Base-by-base conservation (phyloP, 495 filamentous ascomycete species). In the Saxispiralis lemnorum region DNA sequence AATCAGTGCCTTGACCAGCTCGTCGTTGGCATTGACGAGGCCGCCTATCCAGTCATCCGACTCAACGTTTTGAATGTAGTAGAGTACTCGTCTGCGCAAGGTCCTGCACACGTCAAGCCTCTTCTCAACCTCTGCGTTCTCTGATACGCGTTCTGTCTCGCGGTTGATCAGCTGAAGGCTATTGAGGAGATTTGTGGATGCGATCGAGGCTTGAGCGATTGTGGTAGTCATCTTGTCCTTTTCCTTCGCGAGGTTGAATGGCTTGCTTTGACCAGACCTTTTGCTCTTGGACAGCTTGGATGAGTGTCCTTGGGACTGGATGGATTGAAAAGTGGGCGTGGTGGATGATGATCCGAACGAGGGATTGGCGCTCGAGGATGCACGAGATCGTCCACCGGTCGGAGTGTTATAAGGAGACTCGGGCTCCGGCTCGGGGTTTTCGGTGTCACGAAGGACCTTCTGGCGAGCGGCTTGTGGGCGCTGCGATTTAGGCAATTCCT, bases 101-200 rank as follows among this genome's bases (percentile, higher is more conserved):
- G 70, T 63, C 55, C 93, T 95, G 68, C 89, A 95, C 7, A 61
- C 69, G 48, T 96, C 84, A 46, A 95, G 94, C 7, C 79, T 72
- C 41, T 75, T 65, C 19, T 84, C 67, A 4, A 82, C 79, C 47
- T 80, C 71, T 11, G 68, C 59, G 53, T 95, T 88, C 49, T 92
- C 82, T 31, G 83, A 89, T 19, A 94, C 85, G 3, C 81, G 78
- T 55, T 89, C 75, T 30, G 68, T 75, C 59, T 96, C 92, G 31
- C 92, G 75, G 56, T 96, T 95, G 56, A 95, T 84, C 34, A 81
- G 75, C 49, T 86, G 85, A 13, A 99, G 68, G 15, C 79, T 76
- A 61, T 99, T 99, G 52, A 76, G 69, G 32, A 99, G 67, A 58
- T 95, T 94, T 0, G 84, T 95, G 33, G 85, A 80, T 9, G 87